A percentile compares a stretch with the other conserved stretches of the same genome.
Evolutionary conservation across 176 grass and related monocot species (phyloP).

Genomic region (Calamus simplicifolius): DNA sequence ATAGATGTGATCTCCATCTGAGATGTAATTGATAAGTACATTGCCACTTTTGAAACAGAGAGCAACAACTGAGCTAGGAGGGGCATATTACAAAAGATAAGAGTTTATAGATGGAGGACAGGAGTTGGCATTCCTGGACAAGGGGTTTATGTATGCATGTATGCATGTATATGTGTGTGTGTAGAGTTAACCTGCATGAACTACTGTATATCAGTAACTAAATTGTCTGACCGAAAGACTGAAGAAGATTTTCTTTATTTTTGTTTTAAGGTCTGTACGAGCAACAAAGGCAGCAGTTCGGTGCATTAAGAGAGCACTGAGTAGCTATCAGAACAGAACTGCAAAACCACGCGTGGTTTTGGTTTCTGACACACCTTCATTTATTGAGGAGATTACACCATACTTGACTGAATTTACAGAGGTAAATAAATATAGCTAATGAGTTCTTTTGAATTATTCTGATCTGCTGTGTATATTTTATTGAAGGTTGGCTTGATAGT

Average conservation of each 20-base stretch:
- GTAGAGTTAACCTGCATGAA: too few relatives aligned
- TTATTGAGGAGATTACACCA: slow-evolving; percentile 58
- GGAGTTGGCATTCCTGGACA: too few relatives aligned
- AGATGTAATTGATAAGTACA: too few relatives aligned
- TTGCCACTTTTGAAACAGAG: too few relatives aligned
- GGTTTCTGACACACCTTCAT: slow-evolving; percentile 74
- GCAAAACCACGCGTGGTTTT: slow-evolving; percentile 50
- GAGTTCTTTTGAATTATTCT: background rate
- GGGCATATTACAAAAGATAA: too few relatives aligned
- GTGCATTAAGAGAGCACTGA: slow-evolving; percentile 71
- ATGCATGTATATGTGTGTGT: too few relatives aligned
- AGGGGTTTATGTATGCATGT: too few relatives aligned
- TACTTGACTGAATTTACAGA: slow-evolving; percentile 69
- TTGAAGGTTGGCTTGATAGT: background rate
- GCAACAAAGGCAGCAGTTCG: slow-evolving; percentile 71
- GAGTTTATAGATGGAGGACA: too few relatives aligned
- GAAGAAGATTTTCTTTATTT: slow-evolving; percentile 20
- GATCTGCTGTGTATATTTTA: background rate
- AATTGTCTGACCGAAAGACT: background rate
- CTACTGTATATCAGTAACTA: too few relatives aligned
- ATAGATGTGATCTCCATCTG: too few relatives aligned
- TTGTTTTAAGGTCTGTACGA: slow-evolving; percentile 49
- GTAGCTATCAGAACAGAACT: slow-evolving; percentile 24
- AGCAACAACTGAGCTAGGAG: too few relatives aligned
- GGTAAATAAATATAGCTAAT: slow-evolving; percentile 29